These are phyloP conservation scores for Margaritispora aquatica DNA, from an alignment of 495 filamentous ascomycete species.

Conservation along the genomic window DNA sequence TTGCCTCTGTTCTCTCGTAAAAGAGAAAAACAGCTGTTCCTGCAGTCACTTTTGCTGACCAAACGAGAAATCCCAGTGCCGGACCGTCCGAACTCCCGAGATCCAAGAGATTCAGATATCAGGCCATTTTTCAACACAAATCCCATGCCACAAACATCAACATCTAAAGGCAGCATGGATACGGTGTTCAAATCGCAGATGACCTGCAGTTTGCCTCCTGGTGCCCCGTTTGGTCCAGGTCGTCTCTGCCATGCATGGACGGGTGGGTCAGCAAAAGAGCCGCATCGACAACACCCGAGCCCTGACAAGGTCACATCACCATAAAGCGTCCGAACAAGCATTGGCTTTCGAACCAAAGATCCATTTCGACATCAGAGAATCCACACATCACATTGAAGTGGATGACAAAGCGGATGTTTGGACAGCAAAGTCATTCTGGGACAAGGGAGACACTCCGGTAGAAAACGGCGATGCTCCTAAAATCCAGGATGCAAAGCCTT, in stretches of 20 bases:
- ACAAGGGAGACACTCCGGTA: neutral
- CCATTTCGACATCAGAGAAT: neutral
- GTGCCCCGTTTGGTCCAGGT: neutral
- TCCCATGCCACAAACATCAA: neutral
- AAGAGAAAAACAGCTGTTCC: neutral
- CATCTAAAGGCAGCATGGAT: neutral
- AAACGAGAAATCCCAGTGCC: too few species aligned
- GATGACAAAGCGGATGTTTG: neutral
- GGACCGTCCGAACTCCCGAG: too few species aligned
- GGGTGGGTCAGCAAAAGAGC: neutral
- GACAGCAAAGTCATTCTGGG: neutral
- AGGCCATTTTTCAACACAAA: neutral
- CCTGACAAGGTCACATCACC: neutral
- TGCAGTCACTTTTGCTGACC: neutral
- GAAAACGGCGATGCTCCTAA: neutral
- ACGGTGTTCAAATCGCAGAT: neutral
- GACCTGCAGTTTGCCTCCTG: neutral
- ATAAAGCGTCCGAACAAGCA: neutral
- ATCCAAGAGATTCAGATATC: neutral
- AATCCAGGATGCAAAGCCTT: neutral
- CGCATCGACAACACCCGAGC: neutral
- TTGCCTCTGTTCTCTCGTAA: too few species aligned
- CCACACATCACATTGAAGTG: neutral
- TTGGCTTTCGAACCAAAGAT: neutral
- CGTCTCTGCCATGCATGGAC: neutral